These are phyloP conservation scores for Oehlia diaphana DNA, from an alignment of 192 early-diverging fungal species.

Conservation along the genomic window DNA sequence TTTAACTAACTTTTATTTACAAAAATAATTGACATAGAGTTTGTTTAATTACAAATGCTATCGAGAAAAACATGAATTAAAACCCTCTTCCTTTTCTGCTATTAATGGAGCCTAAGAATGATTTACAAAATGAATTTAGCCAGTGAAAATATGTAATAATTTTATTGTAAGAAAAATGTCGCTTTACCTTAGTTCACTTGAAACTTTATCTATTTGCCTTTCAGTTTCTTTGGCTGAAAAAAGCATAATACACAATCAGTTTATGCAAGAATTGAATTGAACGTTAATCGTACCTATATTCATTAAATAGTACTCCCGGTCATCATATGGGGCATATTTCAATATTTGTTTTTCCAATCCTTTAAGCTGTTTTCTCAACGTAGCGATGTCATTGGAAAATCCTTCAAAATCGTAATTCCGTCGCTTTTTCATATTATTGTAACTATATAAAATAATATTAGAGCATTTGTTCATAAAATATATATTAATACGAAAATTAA, in stretches of 20 bases:
- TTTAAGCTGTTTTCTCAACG: conserved; percentile 53
- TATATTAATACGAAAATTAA: not conserved
- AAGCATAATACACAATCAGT: not conserved
- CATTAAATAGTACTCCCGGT: conserved; percentile 53
- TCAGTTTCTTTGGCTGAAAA: conserved; percentile 7
- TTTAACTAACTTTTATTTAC: too few species aligned
- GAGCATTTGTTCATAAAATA: not conserved
- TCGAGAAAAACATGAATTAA: too few species aligned
- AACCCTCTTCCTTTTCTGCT: too few species aligned
- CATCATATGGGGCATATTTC: conserved; percentile 58
- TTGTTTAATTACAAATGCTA: too few species aligned
- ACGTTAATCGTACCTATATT: conserved; percentile 35
- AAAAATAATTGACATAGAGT: too few species aligned
- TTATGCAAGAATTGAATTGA: not conserved
- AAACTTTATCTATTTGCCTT: not conserved
- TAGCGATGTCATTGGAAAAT: conserved; percentile 63
- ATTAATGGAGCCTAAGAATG: too few species aligned
- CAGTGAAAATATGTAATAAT: not conserved
- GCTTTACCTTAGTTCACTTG: not conserved
- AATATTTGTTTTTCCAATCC: conserved; percentile 55
- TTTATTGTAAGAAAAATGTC: not conserved
- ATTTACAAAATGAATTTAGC: too few species aligned
- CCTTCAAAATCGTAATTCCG: conserved; percentile 67
- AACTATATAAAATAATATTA: conserved; percentile 35
- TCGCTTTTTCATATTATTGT: conserved; percentile 49